Base-by-base conservation (phyloP, 2,329 filamentous ascomycete genomes). In the Neocatenulostroma microsporum region DNA sequence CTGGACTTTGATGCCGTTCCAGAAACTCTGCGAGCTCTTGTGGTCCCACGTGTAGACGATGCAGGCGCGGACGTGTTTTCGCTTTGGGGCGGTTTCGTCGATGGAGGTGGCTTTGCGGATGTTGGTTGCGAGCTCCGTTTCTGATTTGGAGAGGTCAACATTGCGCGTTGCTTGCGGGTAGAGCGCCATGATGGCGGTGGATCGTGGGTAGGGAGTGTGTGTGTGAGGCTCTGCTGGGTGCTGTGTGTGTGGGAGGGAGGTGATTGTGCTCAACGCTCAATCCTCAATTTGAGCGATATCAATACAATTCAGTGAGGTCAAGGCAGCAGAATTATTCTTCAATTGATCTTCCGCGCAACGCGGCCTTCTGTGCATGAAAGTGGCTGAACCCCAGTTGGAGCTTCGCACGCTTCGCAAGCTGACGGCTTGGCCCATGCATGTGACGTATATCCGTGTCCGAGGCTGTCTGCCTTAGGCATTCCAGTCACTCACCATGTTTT, bases 31-130 rank as follows among this genome's bases (percentile, higher is more conserved):
- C 27, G 88, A 94, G 48, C 83, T 94, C 68, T 94, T 93, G 70
- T 98, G 87, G 66, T 98, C 91, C 91, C 91, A 98, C 41, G 89
- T 96, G 64, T 96, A 96, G 30, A 98, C 89, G 55, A 98, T 98
- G 60, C 86, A 94, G 62, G 84, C 87, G 58, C 91, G 84, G 40
- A 98, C 91, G 83, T 98, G 91, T 68, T 98, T 98, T 75, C 78
- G 72, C 67, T 82, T 82, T 18, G 78, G 78, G 13, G 78, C 78
- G 29, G 76, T 77, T 62, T 80, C 76, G 55, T 80, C 76, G 38
- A 50, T 45, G 21, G 47, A 52, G 12, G 76, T 80, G 23, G 77
- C 77, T 63, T 81, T 81, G 54, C 73, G 73, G 58, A 81, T 80
- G 61, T 80, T 77, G 56, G 77, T 74, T 55, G 74, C 69, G 47